These are phyloP conservation scores for Cyclocybe aegerita DNA, from an alignment of 768 basidiomycete species.

Conservation along the genomic window DNA sequence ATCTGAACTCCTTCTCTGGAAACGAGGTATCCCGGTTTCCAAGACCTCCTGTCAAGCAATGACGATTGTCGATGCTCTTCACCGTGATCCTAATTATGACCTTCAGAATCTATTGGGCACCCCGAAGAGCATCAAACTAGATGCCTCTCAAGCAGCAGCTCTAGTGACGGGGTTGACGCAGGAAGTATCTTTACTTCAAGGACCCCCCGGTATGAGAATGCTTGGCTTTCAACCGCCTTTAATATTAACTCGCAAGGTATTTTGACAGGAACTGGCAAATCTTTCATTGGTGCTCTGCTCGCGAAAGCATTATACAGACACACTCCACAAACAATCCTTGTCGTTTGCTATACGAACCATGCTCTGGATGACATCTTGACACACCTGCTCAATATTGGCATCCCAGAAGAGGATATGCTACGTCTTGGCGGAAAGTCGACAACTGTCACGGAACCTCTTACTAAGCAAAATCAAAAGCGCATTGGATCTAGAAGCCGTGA, in stretches of 20 bases:
- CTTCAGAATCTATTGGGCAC: conserved; percentile 37
- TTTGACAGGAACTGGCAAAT: conserved; percentile 66
- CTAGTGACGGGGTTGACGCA: conserved; percentile 56
- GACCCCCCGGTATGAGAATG: conserved; percentile 57
- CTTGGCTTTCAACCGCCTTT: conserved; percentile 31
- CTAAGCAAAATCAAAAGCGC: conserved; percentile 39
- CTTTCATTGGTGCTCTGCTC: conserved; percentile 67
- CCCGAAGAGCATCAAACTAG: conserved; percentile 43
- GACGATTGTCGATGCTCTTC: conserved; percentile 24
- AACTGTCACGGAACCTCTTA: conserved; percentile 40
- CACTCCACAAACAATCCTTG: conserved; percentile 52
- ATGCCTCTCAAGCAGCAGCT: conserved; percentile 46
- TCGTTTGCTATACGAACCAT: conserved; percentile 76
- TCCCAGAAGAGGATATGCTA: conserved; percentile 47
- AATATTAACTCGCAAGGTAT: not conserved
- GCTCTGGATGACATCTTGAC: conserved; percentile 71
- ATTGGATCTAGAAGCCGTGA: conserved; percentile 17
- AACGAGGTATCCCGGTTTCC: conserved; percentile 18
- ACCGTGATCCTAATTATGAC: conserved; percentile 33
- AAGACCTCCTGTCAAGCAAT: conserved; percentile 7
- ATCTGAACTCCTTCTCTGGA: conserved; percentile 56
- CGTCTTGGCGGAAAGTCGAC: conserved; percentile 62
- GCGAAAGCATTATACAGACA: conserved; percentile 57
- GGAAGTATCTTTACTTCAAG: conserved; percentile 62
- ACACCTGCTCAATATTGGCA: conserved; percentile 60